Percentiles rank a stretch among this genome's conserved stretches.
These are phyloP conservation scores for Claviceps lovelessii DNA, from an alignment of 2,329 filamentous ascomycete species.

Conservation along the genomic window DNA sequence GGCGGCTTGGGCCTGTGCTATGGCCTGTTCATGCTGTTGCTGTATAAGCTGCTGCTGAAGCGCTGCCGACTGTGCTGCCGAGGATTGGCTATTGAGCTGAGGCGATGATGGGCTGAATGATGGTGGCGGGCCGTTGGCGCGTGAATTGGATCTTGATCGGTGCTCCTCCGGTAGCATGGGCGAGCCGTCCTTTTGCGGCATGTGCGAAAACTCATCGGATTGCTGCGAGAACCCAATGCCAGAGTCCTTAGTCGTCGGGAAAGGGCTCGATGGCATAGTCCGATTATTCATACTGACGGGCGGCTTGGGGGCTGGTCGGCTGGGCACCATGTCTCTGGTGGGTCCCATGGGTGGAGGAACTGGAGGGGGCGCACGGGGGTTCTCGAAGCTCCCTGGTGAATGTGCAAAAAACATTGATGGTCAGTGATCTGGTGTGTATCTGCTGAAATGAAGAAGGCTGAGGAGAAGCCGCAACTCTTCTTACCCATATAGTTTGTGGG, in stretches of 20 bases:
- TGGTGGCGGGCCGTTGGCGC: slow-evolving; percentile 38
- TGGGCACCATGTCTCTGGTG: slow-evolving; percentile 51
- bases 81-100: slow-evolving; percentile 15
- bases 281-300: slow-evolving; percentile 50
- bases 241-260: slow-evolving; percentile 42
- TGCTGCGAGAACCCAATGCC: slow-evolving; percentile 47
- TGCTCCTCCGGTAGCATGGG: slow-evolving; percentile 53
- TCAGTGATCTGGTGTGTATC: background rate
- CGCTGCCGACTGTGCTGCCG: slow-evolving; percentile 24
- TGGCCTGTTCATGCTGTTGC: slow-evolving; percentile 76
- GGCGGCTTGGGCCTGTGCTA: slow-evolving; percentile 65
- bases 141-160: slow-evolving; percentile 55
- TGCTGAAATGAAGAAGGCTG: slow-evolving; percentile 16
- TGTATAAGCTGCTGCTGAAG: slow-evolving; percentile 54
- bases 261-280: slow-evolving; percentile 35
- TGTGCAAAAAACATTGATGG: background rate
- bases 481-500: slow-evolving; percentile 42
- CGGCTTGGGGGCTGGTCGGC: slow-evolving; percentile 76
- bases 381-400: slow-evolving; percentile 72
- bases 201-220: slow-evolving; percentile 37
- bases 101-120: slow-evolving; percentile 35
- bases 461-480: slow-evolving; percentile 50
- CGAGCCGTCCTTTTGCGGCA: slow-evolving; percentile 37
- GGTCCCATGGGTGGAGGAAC: slow-evolving; percentile 48
- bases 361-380: slow-evolving; percentile 82